Conservation (phyloP, 345 rosid genomes). For the Bruguiera parviflora region DNA sequence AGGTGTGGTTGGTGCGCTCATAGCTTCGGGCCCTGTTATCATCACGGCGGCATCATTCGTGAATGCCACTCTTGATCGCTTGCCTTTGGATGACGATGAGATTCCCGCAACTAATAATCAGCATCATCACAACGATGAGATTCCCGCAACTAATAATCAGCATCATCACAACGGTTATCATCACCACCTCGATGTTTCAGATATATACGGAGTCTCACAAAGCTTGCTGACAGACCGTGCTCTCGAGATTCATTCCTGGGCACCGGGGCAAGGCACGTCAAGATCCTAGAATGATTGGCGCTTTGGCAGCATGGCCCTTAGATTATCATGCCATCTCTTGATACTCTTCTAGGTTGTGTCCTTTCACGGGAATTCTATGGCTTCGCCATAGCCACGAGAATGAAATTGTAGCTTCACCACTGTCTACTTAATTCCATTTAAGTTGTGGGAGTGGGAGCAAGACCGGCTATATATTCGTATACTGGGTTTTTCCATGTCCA, state of each 20-base stretch:
- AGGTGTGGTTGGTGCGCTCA: slow-evolving; percentile 70
- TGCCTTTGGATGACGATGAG: slow-evolving; percentile 75
- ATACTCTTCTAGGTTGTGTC: no score
- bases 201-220: slow-evolving; percentile 61
- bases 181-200: slow-evolving; percentile 52
- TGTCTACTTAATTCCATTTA: no score
- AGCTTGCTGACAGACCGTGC: slow-evolving; percentile 63
- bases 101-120: slow-evolving; percentile 47
- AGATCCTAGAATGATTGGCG: slow-evolving; percentile 27
- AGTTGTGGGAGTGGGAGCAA: no score
- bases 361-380: no score
- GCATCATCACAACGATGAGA: slow-evolving; percentile 59
- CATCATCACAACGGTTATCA: slow-evolving; percentile 58
- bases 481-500: no score
- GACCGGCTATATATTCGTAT: no score
- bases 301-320: not conserved
- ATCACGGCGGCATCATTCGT: slow-evolving; percentile 89
- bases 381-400: no score
- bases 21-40: slow-evolving; percentile 91
- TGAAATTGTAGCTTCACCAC: no score
- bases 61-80: slow-evolving; percentile 87
- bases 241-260: slow-evolving; percentile 70
- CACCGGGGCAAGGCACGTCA: slow-evolving; percentile 43
- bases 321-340: not conserved
- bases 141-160: slow-evolving; percentile 46